Evolutionary conservation across 2,329 filamentous ascomycete species (phyloP), one percentile per base, ranked within the genome.

Genomic region (Fusarium temperatum): DNA sequence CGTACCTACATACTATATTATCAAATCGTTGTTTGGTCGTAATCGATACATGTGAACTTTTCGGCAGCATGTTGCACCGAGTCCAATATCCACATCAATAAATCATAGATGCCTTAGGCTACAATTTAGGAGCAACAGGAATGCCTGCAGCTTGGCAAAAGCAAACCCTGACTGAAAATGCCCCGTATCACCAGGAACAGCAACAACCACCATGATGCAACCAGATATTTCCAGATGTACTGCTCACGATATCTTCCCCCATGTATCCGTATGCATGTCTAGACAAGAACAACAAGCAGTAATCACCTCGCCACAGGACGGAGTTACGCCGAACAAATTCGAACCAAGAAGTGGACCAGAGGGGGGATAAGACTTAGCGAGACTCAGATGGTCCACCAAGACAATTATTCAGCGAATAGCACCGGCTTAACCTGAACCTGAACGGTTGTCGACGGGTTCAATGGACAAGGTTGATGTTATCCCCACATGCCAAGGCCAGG

Each of bases 231-330:
- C 71, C 47, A 56, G 22, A 68, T 59, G 36, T 41, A 36, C 30
- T 42, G 53, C 24, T 69, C 72, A 69, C 57, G 72, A 74, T 74
- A 64, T 41, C 72, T 38, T 74, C 71, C 41, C 58, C 38, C 45
- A 59, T 47, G 45, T 47, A 48, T 18, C 32, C 32, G 32, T 35
- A 35, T 35, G 24, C 20, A 28, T 28, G 47, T 41, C 39, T 28
- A 24, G 35, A 44, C 32, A 60, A 51, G 63, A 66, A 42, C 53
- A 38, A 55, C 38, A 59, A 50, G 38, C 48, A 26, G 32, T 53
- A 53, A 50, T 55, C 32, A 35, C 50, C 58, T 62, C 28, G 60
- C 60, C 68, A 75, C 68, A 48, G 68, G 64, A 53, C 60, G 68
- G 72, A 75, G 51, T 73, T 70, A 58, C 64, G 28, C 68, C 72